These are phyloP conservation scores for Thecamonas trahens DNA, from an alignment of 78 protist species.

Conservation along the genomic window DNA sequence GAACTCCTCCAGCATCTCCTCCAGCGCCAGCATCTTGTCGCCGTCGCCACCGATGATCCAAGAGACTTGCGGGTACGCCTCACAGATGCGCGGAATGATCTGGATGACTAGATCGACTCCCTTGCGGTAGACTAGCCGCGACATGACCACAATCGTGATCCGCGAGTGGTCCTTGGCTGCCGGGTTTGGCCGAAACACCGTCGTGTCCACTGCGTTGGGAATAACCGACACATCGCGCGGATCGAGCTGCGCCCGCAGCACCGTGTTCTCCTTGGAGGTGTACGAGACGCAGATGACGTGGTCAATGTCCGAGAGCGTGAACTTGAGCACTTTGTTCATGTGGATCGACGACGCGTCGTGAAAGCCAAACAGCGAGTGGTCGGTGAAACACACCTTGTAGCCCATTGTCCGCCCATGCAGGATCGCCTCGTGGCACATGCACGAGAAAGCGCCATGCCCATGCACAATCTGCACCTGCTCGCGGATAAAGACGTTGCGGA, in stretches of 20 bases:
- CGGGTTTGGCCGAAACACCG: constrained; percentile 72
- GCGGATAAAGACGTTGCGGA: constrained; percentile 77
- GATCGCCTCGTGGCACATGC: constrained; percentile 82
- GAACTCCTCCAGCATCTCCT: constrained; percentile 84
- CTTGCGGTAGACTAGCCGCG: constrained; percentile 90
- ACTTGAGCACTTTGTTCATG: constrained; percentile 79
- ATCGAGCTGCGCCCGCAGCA: constrained; percentile 70
- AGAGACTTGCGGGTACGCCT: constrained; percentile 52
- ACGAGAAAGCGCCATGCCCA: constrained; percentile 91
- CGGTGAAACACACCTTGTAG: constrained; percentile 74
- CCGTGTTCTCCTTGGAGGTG: constrained; percentile 88
- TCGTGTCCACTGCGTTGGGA: constrained; percentile 90
- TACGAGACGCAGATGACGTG: constrained; percentile 92
- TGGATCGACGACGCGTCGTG: constrained; percentile 66
- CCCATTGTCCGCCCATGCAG: constrained; percentile 84
- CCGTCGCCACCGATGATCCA: constrained; percentile 88
- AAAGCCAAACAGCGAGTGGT: constrained; percentile 95
- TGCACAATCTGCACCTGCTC: constrained; percentile 87
- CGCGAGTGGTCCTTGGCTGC: neutral
- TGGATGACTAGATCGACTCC: constrained; percentile 69
- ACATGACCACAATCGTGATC: constrained; percentile 77
- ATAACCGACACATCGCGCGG: constrained; percentile 89
- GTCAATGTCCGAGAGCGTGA: constrained; percentile 55
- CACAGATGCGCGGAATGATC: constrained; percentile 57
- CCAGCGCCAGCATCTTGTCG: constrained; percentile 58